Conservation (phyloP, 257 asterid species). For the Capsicum chinense region DNA sequence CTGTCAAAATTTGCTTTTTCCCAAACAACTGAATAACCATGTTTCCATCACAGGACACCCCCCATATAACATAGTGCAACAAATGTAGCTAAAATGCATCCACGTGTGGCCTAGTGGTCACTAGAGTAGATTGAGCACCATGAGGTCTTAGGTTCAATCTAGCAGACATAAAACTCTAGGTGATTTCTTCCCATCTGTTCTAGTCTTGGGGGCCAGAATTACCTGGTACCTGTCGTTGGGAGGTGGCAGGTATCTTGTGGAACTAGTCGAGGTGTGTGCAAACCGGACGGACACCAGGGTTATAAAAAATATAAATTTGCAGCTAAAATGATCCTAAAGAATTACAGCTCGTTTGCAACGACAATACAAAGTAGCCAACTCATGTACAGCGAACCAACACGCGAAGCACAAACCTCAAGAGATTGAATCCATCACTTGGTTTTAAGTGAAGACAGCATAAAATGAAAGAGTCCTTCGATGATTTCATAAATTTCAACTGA, state of each 20-base stretch:
- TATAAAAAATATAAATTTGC: neutral
- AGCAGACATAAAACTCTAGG: too few relatives aligned
- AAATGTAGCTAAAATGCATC: too few relatives aligned
- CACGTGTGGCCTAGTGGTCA: too few relatives aligned
- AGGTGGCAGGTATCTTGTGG: too few relatives aligned
- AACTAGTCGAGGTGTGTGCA: too few relatives aligned
- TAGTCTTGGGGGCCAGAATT: too few relatives aligned
- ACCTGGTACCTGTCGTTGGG: too few relatives aligned
- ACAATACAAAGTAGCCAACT: neutral
- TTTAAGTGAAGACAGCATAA: constrained; percentile 1
- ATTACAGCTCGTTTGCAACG: neutral
- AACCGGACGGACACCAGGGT: too few relatives aligned
- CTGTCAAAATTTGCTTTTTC: neutral
- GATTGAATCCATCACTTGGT: neutral
- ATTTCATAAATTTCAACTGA: constrained; percentile 4
- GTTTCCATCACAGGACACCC: neutral
- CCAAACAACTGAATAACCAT: neutral
- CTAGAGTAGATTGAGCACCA: too few relatives aligned
- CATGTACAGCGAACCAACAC: neutral
- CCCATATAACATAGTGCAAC: neutral
- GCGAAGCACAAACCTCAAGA: constrained; percentile 16
- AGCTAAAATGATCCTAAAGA: neutral
- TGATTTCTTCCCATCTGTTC: too few relatives aligned
- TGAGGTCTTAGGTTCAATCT: too few relatives aligned
- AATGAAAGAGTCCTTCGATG: neutral